phyloP scores from a whole-genome alignment of 495 filamentous ascomycete species.

The Tetracladium marchalianum region DNA sequence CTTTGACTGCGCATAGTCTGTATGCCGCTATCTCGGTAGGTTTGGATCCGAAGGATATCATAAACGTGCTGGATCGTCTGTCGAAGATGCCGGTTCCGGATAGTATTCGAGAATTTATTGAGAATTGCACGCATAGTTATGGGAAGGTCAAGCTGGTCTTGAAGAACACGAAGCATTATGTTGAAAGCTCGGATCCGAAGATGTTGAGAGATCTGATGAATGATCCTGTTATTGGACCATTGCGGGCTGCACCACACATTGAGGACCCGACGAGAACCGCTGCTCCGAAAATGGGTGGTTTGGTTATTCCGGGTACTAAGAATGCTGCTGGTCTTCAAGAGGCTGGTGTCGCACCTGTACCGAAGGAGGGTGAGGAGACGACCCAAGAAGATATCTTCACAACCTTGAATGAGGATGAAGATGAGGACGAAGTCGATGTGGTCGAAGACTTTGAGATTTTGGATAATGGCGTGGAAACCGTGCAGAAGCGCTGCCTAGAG shows the following conservation, averaged over 20 bases:
- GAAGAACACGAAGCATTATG: conserved; percentile 86
- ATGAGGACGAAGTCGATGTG: conserved; percentile 79
- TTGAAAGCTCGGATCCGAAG: conserved; percentile 79
- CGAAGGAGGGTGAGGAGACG: conserved; percentile 21
- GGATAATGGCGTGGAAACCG: conserved; percentile 63
- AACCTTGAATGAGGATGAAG: conserved; percentile 63
- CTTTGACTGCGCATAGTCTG: conserved; percentile 80
- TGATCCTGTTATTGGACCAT: conserved; percentile 58
- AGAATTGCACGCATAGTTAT: conserved; percentile 76
- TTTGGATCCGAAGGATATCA: conserved; percentile 77
- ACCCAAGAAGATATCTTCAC: conserved; percentile 44
- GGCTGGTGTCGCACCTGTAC: conserved; percentile 26
- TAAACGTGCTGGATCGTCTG: conserved; percentile 73
- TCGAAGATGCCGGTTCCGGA: conserved; percentile 78
- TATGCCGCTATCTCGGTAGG: conserved; percentile 94
- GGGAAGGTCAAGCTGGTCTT: conserved; percentile 93
- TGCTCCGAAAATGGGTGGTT: conserved; percentile 77
- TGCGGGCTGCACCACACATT: conserved; percentile 42
- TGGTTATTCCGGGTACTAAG: conserved; percentile 92
- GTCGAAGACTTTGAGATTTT: conserved; percentile 94
- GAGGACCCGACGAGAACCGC: conserved; percentile 67
- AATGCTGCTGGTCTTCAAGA: conserved; percentile 82
- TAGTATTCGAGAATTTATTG: conserved; percentile 70
- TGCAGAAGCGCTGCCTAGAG: conserved; percentile 82
- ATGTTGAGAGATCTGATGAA: conserved; percentile 76